Percentiles rank a stretch among this genome's conserved stretches.
Evolutionary conservation across 331 rosid species (phyloP).

Genomic region (Rhamnella rubrinervis): DNA sequence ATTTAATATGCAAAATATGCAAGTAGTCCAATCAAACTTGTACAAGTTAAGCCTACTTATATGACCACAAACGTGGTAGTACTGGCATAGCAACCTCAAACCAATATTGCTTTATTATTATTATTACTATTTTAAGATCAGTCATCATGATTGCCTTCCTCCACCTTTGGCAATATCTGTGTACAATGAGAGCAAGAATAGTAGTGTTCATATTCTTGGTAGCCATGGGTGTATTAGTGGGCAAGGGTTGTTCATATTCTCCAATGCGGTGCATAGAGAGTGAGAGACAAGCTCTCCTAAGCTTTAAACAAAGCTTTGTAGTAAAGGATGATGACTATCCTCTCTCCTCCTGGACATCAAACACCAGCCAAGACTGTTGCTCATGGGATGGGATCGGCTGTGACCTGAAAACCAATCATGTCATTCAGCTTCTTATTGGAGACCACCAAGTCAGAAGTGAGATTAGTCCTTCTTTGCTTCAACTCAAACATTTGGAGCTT

Average conservation of each 20-base stretch:
- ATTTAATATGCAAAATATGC: too few relatives aligned
- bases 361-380: slow-evolving; percentile 19
- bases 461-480: slow-evolving; percentile 19
- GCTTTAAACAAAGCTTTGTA: not conserved
- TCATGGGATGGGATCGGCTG: slow-evolving; percentile 22
- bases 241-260: not conserved
- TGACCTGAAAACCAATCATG: slow-evolving; percentile 15
- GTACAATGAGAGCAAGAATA: too few relatives aligned
- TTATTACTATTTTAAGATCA: too few relatives aligned
- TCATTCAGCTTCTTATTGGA: slow-evolving; percentile 11
- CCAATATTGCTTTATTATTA: too few relatives aligned
- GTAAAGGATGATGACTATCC: not conserved
- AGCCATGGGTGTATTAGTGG: too few relatives aligned
- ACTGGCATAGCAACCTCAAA: too few relatives aligned
- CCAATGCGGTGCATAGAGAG: not conserved
- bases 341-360: slow-evolving; percentile 26
- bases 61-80: too few relatives aligned
- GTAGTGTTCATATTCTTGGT: too few relatives aligned
- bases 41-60: too few relatives aligned
- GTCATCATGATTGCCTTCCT: too few relatives aligned
- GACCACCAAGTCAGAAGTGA: not conserved
- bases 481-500: slow-evolving; percentile 8
- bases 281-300: slow-evolving; percentile 8
- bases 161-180: too few relatives aligned
- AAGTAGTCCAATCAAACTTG: too few relatives aligned